Evolutionary conservation across 768 basidiomycete species (phyloP).

Genomic region (Serendipita indica): DNA sequence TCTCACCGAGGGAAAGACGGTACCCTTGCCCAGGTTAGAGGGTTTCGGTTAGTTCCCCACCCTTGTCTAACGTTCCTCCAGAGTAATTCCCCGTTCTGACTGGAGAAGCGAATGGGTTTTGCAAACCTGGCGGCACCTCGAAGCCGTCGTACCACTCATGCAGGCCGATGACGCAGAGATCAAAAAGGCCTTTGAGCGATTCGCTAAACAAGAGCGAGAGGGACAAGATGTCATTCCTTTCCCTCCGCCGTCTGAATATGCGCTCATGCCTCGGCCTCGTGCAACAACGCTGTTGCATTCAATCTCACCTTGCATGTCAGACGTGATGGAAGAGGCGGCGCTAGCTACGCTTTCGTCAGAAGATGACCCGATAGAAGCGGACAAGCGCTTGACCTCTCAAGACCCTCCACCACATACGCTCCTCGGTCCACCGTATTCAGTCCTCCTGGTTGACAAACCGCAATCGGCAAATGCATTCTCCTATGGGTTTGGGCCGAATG

Average conservation of each 20-base stretch:
- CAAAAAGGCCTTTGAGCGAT: slow-evolving; percentile 30
- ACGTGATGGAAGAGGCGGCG: background rate
- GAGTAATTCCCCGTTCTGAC: slow-evolving; percentile 56
- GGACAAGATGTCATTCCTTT: slow-evolving; percentile 30
- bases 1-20: slow-evolving; percentile 43
- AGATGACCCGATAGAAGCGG: slow-evolving; percentile 14
- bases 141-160: slow-evolving; percentile 54
- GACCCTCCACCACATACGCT: slow-evolving; percentile 29
- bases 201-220: slow-evolving; percentile 40
- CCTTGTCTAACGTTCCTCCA: slow-evolving; percentile 21
- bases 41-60: background rate
- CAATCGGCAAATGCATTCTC: slow-evolving; percentile 83
- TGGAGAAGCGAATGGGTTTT: slow-evolving; percentile 88
- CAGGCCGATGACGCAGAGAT: slow-evolving; percentile 30
- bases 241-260: slow-evolving; percentile 70
- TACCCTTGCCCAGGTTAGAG: slow-evolving; percentile 17
- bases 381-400: slow-evolving; percentile 21
- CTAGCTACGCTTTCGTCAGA: slow-evolving; percentile 14
- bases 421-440: slow-evolving; percentile 75
- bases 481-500: slow-evolving; percentile 86
- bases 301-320: slow-evolving; percentile 17
- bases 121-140: slow-evolving; percentile 61
- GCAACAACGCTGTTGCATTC: slow-evolving; percentile 51
- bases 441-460: slow-evolving; percentile 78
- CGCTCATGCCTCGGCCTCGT: slow-evolving; percentile 71